Evolutionary conservation across 495 filamentous ascomycete genomes (phyloP).

Genomic region (Neurospora sp.): DNA sequence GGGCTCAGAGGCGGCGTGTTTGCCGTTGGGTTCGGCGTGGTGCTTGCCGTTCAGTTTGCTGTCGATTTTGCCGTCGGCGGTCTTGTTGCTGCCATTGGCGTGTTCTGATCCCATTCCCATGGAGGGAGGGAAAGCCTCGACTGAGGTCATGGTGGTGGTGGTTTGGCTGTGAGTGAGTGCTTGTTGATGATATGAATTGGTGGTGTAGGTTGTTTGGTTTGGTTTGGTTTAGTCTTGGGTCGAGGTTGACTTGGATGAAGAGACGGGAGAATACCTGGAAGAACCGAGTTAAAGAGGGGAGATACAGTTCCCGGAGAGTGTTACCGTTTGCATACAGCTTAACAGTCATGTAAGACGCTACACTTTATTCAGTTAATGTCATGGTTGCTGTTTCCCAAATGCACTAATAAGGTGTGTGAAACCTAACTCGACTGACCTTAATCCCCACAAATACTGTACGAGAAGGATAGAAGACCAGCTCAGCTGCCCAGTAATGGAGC

Average conservation of each 20-base stretch:
- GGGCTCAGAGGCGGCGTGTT: neutral
- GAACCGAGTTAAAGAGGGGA: neutral
- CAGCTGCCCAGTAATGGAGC: neutral
- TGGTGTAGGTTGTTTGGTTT: neutral
- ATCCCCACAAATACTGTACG: neutral
- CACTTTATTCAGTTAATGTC: neutral
- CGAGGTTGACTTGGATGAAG: neutral
- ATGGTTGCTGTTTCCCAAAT: neutral
- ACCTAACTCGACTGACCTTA: neutral
- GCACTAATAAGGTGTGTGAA: neutral
- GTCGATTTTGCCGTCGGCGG: neutral
- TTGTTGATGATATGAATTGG: neutral
- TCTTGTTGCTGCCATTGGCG: neutral
- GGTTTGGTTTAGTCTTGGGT: neutral
- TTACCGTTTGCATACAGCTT: neutral
- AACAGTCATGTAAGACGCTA: neutral
- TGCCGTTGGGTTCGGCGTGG: neutral
- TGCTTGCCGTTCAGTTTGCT: neutral
- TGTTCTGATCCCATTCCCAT: neutral
- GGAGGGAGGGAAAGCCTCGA: neutral
- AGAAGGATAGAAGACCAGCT: neutral
- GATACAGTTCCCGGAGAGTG: neutral
- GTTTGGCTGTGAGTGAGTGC: neutral
- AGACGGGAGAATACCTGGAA: neutral
- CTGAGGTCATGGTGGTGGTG: neutral